Evolutionary conservation across 2,329 filamentous ascomycete genomes (phyloP).

Genomic region (Cryphonectria radicalis): DNA sequence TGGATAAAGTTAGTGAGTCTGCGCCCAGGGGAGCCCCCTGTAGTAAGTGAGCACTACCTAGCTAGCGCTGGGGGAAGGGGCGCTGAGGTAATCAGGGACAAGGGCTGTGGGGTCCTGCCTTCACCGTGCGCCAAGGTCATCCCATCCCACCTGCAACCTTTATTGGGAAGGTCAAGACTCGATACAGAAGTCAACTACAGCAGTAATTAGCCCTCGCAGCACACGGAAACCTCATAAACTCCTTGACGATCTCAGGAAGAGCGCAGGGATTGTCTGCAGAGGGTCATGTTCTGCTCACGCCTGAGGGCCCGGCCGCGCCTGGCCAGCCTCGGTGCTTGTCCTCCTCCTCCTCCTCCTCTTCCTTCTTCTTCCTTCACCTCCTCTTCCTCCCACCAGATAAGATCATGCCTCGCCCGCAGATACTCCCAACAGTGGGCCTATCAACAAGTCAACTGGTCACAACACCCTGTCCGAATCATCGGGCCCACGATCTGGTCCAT

Average conservation of each 20-base stretch:
- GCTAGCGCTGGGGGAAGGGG: neutral
- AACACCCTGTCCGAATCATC: constrained; percentile 31
- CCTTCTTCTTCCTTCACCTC: neutral
- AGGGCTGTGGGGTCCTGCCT: neutral
- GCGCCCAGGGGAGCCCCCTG: neutral
- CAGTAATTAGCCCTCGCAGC: neutral
- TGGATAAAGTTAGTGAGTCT: neutral
- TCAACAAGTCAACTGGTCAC: neutral
- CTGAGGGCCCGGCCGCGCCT: neutral
- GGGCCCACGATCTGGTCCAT: constrained; percentile 33
- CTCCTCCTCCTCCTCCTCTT: neutral
- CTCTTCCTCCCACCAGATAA: neutral
- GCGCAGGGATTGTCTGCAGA: neutral
- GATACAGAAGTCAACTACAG: neutral
- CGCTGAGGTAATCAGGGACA: neutral
- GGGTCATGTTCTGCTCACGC: constrained; percentile 11
- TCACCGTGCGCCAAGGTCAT: neutral
- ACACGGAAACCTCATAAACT: neutral
- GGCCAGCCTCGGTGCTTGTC: neutral
- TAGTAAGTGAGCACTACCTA: neutral
- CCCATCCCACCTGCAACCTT: neutral
- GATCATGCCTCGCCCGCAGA: neutral
- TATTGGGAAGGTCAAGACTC: neutral
- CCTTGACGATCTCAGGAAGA: neutral
- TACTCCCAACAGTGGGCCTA: constrained; percentile 2